These are phyloP conservation scores for Nakaseomyces kungkrabaensis DNA, from an alignment of 1,139 yeast species.

Conservation along the genomic window DNA sequence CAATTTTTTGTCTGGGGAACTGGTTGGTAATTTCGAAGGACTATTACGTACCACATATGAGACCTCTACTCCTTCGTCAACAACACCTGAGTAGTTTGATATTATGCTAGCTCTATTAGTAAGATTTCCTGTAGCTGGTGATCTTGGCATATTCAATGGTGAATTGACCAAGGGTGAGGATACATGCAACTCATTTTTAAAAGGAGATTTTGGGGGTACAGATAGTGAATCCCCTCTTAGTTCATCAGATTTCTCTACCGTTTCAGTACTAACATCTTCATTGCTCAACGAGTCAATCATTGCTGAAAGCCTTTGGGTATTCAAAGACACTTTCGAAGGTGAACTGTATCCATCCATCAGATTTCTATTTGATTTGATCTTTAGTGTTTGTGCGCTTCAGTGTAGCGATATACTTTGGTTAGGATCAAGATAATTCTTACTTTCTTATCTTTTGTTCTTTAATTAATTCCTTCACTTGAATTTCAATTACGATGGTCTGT, in stretches of 20 bases:
- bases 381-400: too few species aligned
- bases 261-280: slow-evolving; percentile 7
- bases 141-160: slow-evolving; percentile 1
- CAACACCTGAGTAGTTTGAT: slow-evolving; percentile 38
- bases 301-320: slow-evolving; percentile 23
- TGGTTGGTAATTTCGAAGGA: background rate
- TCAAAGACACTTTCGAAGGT: slow-evolving; percentile 12
- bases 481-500: background rate
- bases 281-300: slow-evolving; percentile 24
- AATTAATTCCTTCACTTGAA: background rate
- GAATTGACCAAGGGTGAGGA: background rate
- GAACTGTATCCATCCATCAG: slow-evolving; percentile 6
- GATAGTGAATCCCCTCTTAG: background rate
- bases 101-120: slow-evolving; percentile 34
- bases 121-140: slow-evolving; percentile 9
- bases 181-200: background rate
- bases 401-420: slow-evolving; percentile 2
- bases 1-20: background rate
- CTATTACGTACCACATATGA: slow-evolving; percentile 30
- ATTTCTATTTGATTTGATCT: too few species aligned
- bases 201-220: background rate
- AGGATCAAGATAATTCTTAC: background rate
- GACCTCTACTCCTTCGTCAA: slow-evolving; percentile 38
- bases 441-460: background rate
- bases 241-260: background rate